Conservation (phyloP, 495 filamentous ascomycete genomes). For the Daldinia vernicosa region DNA sequence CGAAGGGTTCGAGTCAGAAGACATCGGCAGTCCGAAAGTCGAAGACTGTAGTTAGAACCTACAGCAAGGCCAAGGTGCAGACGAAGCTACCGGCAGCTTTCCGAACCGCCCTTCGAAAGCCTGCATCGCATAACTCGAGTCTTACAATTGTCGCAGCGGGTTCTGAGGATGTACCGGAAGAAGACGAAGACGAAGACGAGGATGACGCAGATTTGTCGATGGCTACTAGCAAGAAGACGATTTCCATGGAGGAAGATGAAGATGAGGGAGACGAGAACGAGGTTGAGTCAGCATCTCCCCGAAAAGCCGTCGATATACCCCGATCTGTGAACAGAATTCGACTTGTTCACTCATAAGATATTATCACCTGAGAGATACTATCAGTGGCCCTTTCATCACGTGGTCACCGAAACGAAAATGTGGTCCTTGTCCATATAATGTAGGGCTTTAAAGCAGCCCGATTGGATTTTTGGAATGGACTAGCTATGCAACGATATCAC, state of each 20-base stretch:
- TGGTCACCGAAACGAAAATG: background rate
- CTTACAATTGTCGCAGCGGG: conserved; percentile 37
- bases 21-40: conserved; percentile 41
- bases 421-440: conserved; percentile 1
- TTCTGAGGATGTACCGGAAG: conserved; percentile 9
- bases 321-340: conserved; percentile 29
- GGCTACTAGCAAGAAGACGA: conserved; percentile 9
- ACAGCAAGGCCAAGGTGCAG: conserved; percentile 44
- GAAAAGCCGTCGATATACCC: conserved; percentile 25
- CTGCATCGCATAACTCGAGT: conserved; percentile 40
- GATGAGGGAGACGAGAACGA: conserved; percentile 5
- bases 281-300: background rate
- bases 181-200: background rate
- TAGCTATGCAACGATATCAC: background rate
- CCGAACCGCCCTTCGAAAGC: conserved; percentile 36
- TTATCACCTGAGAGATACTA: background rate
- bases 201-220: conserved; percentile 6
- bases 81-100: conserved; percentile 31
- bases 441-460: background rate
- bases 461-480: background rate
- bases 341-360: conserved; percentile 29
- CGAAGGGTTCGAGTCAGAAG: conserved; percentile 38
- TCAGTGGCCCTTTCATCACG: background rate
- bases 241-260: background rate
- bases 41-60: conserved; percentile 41